A percentile compares a stretch with the other conserved stretches of the same genome.
Conservation (phyloP, 768 basidiomycete genomes). For the Holtermanniella nyarrowii region DNA sequence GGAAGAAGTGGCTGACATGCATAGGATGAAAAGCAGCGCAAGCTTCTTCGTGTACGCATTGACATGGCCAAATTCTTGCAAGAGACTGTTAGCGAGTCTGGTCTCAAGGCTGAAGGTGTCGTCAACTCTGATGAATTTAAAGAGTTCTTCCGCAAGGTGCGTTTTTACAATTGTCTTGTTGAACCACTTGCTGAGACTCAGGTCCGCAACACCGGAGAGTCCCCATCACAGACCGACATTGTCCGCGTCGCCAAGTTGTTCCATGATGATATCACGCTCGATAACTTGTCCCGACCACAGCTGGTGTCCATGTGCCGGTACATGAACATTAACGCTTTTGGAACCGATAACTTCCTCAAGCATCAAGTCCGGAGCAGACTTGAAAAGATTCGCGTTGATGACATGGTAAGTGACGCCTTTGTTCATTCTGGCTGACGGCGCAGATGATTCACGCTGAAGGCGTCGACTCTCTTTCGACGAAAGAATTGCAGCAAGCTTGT, state of each 20-base stretch:
- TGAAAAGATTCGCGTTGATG: conserved; percentile 73
- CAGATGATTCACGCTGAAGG: conserved; percentile 80
- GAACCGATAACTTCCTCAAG: conserved; percentile 95
- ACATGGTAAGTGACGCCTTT: conserved; percentile 48
- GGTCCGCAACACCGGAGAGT: conserved; percentile 91
- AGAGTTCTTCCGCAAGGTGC: conserved; percentile 94
- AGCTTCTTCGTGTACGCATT: conserved; percentile 81
- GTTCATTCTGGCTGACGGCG: not conserved
- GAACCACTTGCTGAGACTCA: conserved; percentile 25
- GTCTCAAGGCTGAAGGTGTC: conserved; percentile 78
- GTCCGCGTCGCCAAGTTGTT: conserved; percentile 93
- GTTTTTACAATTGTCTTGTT: conserved; percentile 5
- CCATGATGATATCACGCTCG: conserved; percentile 93
- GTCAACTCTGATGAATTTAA: conserved; percentile 93
- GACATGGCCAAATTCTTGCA: conserved; percentile 99
- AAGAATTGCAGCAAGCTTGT: conserved; percentile 84
- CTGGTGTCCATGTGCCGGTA: conserved; percentile 94
- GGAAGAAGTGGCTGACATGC: not conserved
- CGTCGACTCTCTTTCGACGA: conserved; percentile 76
- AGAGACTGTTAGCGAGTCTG: conserved; percentile 89
- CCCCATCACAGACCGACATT: conserved; percentile 75
- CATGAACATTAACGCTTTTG: conserved; percentile 97
- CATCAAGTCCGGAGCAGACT: conserved; percentile 78
- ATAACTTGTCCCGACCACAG: conserved; percentile 97
- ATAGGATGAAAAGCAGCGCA: conserved; percentile 94